Base-by-base conservation (phyloP, 495 filamentous ascomycete species). In the Podospora comata region DNA sequence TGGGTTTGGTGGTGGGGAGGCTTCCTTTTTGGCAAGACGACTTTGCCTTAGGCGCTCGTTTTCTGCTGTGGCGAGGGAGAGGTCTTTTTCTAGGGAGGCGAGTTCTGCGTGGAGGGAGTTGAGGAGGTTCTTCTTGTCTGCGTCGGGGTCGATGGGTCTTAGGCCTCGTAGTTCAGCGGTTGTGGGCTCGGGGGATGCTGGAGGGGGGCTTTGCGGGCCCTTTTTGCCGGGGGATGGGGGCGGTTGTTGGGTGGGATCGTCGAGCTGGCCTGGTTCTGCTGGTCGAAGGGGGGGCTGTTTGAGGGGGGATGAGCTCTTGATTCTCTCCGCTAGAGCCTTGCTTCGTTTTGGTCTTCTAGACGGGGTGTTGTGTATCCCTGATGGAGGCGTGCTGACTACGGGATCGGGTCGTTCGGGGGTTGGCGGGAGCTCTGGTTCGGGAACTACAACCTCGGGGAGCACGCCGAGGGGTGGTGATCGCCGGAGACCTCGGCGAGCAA, bases 341-440 rank as follows among this genome's bases (percentile, higher is more conserved):
- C 76, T 79, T 53, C 78, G 75, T 71, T 76, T 78, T 23, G 79
- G 73, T 26, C 79, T 78, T 72, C 77, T 78, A 58, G 83, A 81
- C 20, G 84, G 83, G 2, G 82, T 84, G 62, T 83, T 82, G 70
- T 86, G 83, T 57, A 87, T 86, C 5, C 85, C 85, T 13, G 73
- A 71, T 0, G 84, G 83, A 23, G 85, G 84, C 0, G 81, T 84
- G 66, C 79, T 83, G 30, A 84, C 75, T 4, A 82, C 75, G 5
- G 84, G 83, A 70, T 87, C 84, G 16, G 76, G 85, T 66, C 89
- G 84, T 34, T 86, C 87, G 20, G 89, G 89, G 4, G 90, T 92
- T 11, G 89, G 89, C 9, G 90, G 90, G 26, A 93, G 80, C 48
- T 90, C 88, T 9, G 89, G 90, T 70, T 93, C 90, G 19, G 80